Conservation (phyloP, 179 eudicot genomes). For the Beta corolliflora region DNA sequence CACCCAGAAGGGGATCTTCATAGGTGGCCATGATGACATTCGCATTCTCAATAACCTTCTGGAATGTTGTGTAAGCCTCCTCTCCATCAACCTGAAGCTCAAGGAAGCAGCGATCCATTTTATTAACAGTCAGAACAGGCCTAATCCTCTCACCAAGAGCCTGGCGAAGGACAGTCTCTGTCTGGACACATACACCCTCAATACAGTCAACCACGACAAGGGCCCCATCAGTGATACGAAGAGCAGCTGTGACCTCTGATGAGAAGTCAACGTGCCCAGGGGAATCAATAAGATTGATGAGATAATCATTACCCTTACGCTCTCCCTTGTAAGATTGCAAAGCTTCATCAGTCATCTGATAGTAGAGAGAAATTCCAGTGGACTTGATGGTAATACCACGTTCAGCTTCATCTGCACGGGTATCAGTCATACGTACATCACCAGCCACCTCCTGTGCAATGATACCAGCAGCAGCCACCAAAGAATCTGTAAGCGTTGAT, state of each 20-base stretch:
- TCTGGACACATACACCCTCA: conserved; percentile 37
- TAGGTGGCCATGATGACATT: conserved; percentile 29
- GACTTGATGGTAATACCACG: conserved; percentile 37
- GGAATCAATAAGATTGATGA: conserved; percentile 31
- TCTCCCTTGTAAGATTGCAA: conserved; percentile 19
- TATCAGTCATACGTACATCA: conserved; percentile 35
- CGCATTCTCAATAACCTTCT: conserved; percentile 29
- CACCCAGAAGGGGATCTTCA: conserved; percentile 31
- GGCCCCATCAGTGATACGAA: conserved; percentile 34
- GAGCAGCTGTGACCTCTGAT: conserved; percentile 36
- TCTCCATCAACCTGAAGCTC: conserved; percentile 37
- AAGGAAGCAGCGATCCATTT: conserved; percentile 36
- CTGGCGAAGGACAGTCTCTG: conserved; percentile 34
- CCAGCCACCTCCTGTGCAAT: conserved; percentile 35
- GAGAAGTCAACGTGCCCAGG: conserved; percentile 35
- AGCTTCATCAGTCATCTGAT: conserved; percentile 28
- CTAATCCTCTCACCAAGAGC: conserved; percentile 37
- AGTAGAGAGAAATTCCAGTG: conserved; percentile 28
- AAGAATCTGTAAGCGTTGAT: conserved; percentile 31
- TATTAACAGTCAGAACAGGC: conserved; percentile 30
- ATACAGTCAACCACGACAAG: conserved; percentile 34
- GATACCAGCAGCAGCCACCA: conserved; percentile 38
- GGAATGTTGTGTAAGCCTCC: conserved; percentile 34
- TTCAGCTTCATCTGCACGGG: conserved; percentile 36
- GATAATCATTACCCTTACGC: conserved; percentile 28